Percentiles rank a stretch among this genome's conserved stretches.
Evolutionary conservation across 2,329 filamentous ascomycete species (phyloP).

Genomic region (Rutstroemia sp.): DNA sequence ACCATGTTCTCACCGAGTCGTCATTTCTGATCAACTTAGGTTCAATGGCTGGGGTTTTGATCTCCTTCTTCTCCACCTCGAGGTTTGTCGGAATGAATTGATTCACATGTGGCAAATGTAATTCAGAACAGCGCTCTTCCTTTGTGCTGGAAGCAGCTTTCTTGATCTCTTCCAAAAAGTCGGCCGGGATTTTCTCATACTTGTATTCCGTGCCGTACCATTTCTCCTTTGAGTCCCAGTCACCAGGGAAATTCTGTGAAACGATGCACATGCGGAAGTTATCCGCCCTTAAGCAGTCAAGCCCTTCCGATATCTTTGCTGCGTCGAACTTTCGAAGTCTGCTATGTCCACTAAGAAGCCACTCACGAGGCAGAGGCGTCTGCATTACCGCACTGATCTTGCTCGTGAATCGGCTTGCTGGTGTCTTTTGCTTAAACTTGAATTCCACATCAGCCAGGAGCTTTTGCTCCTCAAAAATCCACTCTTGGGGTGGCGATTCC

Average conservation of each 20-base stretch:
- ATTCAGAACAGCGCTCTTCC: slow-evolving; percentile 54
- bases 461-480: slow-evolving; percentile 92
- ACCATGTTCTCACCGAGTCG: slow-evolving; percentile 75
- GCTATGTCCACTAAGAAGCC: slow-evolving; percentile 73
- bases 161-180: slow-evolving; percentile 66
- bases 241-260: slow-evolving; percentile 74
- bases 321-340: slow-evolving; percentile 72
- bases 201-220: slow-evolving; percentile 98
- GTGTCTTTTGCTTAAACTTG: slow-evolving; percentile 88
- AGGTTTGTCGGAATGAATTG: slow-evolving; percentile 92
- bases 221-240: slow-evolving; percentile 83
- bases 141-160: slow-evolving; percentile 52
- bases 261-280: slow-evolving; percentile 83
- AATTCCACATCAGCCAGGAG: slow-evolving; percentile 89
- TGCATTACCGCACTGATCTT: slow-evolving; percentile 84
- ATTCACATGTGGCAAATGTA: slow-evolving; percentile 88
- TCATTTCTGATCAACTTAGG: slow-evolving; percentile 85
- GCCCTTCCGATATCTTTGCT: slow-evolving; percentile 63
- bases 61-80: slow-evolving; percentile 89
- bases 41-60: slow-evolving; percentile 63
- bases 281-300: slow-evolving; percentile 72
- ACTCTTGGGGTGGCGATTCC: slow-evolving; percentile 73
- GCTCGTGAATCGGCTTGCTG: slow-evolving; percentile 83
- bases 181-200: slow-evolving; percentile 67
- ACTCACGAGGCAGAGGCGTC: slow-evolving; percentile 76